phyloP scores from a whole-genome alignment of 1,139 yeast species.

The Nakaseomyces glabratus region DNA sequence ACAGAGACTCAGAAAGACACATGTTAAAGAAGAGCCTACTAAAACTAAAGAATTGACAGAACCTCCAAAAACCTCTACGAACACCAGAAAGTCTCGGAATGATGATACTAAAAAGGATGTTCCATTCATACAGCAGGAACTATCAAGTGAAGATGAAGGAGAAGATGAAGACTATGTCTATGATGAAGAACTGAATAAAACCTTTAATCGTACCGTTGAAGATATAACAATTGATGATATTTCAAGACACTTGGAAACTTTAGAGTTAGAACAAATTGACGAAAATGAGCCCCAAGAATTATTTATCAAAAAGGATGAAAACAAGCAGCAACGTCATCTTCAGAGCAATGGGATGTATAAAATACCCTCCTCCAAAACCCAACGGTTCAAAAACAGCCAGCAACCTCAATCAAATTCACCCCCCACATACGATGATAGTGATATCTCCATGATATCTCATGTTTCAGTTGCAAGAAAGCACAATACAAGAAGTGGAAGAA shows the following conservation, averaged over 20 bases:
- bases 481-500: slow-evolving; percentile 28
- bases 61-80: not conserved
- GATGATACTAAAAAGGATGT: slow-evolving; percentile 13
- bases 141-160: slow-evolving; percentile 28
- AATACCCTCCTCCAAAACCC: slow-evolving; percentile 25
- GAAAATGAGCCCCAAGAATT: slow-evolving; percentile 11
- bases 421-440: slow-evolving; percentile 28
- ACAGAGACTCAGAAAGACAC: slow-evolving; percentile 24
- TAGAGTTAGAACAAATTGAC: slow-evolving; percentile 25
- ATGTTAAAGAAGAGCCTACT: slow-evolving; percentile 9
- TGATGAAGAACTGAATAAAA: slow-evolving; percentile 31
- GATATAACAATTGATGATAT: slow-evolving; percentile 33
- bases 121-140: slow-evolving; percentile 26
- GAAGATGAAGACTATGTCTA: slow-evolving; percentile 32
- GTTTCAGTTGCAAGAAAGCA: slow-evolving; percentile 24
- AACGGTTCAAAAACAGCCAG: slow-evolving; percentile 21
- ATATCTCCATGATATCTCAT: slow-evolving; percentile 32
- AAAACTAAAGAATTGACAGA: slow-evolving; percentile 7
- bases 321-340: slow-evolving; percentile 10
- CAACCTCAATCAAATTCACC: slow-evolving; percentile 18
- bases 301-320: slow-evolving; percentile 3
- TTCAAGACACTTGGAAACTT: slow-evolving; percentile 31
- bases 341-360: slow-evolving; percentile 20
- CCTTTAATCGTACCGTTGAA: slow-evolving; percentile 32
- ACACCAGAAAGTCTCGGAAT: slow-evolving; percentile 5